Evolutionary conservation across 306 rosid species (phyloP), one percentile per base, ranked within the genome.

Genomic region (Cucumis cinereus): DNA sequence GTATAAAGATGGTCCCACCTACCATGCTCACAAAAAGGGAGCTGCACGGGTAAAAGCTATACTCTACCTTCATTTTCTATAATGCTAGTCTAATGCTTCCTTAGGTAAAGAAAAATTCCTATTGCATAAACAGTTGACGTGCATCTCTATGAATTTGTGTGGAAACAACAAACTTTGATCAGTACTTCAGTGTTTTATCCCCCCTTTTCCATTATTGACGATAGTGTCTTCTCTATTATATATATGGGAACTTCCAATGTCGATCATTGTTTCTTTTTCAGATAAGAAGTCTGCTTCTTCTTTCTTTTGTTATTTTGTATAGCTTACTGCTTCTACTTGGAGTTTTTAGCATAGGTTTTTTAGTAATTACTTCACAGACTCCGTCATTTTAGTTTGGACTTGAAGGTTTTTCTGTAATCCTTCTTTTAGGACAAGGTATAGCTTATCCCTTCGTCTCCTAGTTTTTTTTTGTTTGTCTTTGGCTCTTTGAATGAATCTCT

Each of bases 1-100:
- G 84, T 95, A 88, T 75, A 95, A 95, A 88, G 98, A 90, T 52
- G 99, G 99, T 17, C 90, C 92, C 24, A 92, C 99, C 66, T 95
- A 90, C 82, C 97, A 77, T 81, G 89, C 91, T 82, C 97, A 90
- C 86, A 86, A 87, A 84, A 87, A 87, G 86, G 98, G 90, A 82
- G 83, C 91, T 35, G 94, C 99, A 22, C 91, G 99, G 96, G 99
- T 95, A 90, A 85, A 81, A 84, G 35, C 68, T 38, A 75, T 74
- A 70, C 30, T 77, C 79, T 73, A 19, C 14, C 59, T 73, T 35
- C 19, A 74, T 53, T 54, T 55, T 74, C 22, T 33, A 17, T 70
- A 70, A 47, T 70, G 15, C 26, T 72, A 72, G 76, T 72, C 76
- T 50, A 50, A 49, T 53, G 26, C 59, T 26, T 72, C 59, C 41